phyloP scores from a whole-genome alignment of 1,284 basidiomycete genomes.

The Cerrena zonata region DNA sequence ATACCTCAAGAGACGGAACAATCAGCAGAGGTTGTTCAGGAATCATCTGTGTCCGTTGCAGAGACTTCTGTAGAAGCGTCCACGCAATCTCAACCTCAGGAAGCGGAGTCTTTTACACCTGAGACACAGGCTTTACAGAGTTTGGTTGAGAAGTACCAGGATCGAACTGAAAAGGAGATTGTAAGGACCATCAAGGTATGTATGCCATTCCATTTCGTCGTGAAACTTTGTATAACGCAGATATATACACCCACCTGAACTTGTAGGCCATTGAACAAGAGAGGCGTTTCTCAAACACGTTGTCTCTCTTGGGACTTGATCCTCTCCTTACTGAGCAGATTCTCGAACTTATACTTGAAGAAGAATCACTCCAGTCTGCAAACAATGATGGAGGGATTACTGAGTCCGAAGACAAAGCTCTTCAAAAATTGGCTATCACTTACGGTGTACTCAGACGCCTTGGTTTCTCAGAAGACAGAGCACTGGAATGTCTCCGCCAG shows the following conservation, averaged over 20 bases:
- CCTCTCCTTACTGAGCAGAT: conserved; percentile 53
- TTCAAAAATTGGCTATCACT: conserved; percentile 69
- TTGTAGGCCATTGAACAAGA: conserved; percentile 79
- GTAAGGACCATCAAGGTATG: conserved; percentile 56
- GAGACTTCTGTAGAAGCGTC: conserved; percentile 10
- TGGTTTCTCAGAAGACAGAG: conserved; percentile 71
- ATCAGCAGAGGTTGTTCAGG: conserved; percentile 6
- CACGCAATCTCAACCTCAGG: neutral
- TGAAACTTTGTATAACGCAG: neutral
- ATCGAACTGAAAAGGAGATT: conserved; percentile 87
- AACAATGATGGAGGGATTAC: conserved; percentile 26
- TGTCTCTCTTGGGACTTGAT: conserved; percentile 66
- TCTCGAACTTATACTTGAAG: conserved; percentile 44
- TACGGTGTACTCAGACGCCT: conserved; percentile 80
- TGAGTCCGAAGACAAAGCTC: conserved; percentile 65
- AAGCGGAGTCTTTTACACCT: conserved; percentile 3
- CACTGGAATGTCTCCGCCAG: conserved; percentile 62
- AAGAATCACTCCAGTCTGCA: neutral
- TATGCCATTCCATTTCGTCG: conserved; percentile 4
- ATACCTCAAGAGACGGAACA: conserved; percentile 21
- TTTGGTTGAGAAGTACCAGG: conserved; percentile 78
- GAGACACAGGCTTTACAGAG: conserved; percentile 56
- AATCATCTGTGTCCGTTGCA: conserved; percentile 1
- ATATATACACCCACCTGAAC: neutral
- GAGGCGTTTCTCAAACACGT: conserved; percentile 64